These are phyloP conservation scores for Lagenidium giganteum DNA, from an alignment of 352 stramenopile genomes.

Conservation along the genomic window DNA sequence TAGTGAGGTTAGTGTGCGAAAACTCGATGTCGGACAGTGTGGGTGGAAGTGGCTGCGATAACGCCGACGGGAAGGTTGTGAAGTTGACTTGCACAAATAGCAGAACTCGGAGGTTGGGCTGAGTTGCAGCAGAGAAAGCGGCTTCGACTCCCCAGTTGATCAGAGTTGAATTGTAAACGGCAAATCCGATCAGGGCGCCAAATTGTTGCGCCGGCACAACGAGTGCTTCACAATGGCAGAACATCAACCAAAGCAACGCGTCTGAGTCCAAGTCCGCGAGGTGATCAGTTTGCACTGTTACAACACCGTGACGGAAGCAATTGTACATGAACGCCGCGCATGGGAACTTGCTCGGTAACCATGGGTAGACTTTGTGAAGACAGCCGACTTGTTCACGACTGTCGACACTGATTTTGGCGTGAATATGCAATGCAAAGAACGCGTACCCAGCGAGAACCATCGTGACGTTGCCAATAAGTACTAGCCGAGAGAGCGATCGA, in stretches of 20 bases:
- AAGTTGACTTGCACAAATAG: slow-evolving; percentile 10
- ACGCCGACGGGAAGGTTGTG: slow-evolving; percentile 5
- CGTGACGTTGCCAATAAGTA: too few relatives aligned
- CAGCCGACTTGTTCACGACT: slow-evolving; percentile 5
- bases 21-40: slow-evolving; percentile 15
- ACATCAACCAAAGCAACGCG: slow-evolving; percentile 10
- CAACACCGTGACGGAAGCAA: slow-evolving; percentile 5
- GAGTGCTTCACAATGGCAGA: slow-evolving; percentile 15
- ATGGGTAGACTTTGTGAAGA: slow-evolving; percentile 14
- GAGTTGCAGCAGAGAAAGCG: slow-evolving; percentile 4
- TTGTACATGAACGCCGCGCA: slow-evolving; percentile 20
- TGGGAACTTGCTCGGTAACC: slow-evolving; percentile 13
- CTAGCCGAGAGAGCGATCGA: too few relatives aligned
- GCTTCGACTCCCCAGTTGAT: slow-evolving; percentile 9
- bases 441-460: background rate
- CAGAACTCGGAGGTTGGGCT: slow-evolving; percentile 2
- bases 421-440: background rate
- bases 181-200: slow-evolving; percentile 8
- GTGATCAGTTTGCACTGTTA: background rate
- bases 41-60: slow-evolving; percentile 2
- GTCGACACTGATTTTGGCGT: background rate
- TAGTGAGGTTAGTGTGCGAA: slow-evolving; percentile 20
- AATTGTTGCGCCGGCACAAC: slow-evolving; percentile 10
- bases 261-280: slow-evolving; percentile 6
- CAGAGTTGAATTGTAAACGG: slow-evolving; percentile 22